Evolutionary conservation across 1,139 yeast species (phyloP).

Genomic region (Yamadazyma triangularis): DNA sequence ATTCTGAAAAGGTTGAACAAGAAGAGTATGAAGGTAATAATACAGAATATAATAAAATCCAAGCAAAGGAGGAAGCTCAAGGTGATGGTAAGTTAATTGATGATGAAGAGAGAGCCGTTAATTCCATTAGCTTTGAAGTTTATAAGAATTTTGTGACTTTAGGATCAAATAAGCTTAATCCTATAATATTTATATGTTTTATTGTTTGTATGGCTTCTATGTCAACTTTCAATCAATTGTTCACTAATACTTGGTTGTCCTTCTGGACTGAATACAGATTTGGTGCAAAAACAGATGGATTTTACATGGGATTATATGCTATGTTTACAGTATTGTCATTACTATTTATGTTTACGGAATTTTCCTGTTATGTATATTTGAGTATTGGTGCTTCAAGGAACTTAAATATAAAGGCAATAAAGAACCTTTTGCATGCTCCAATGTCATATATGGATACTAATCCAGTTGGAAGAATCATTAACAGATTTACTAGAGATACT

Average conservation of each 20-base stretch:
- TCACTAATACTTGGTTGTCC: constrained; percentile 78
- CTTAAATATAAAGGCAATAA: constrained; percentile 48
- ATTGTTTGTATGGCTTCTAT: constrained; percentile 26
- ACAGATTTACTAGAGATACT: constrained; percentile 74
- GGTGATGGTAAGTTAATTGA: constrained; percentile 27
- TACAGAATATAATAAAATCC: constrained; percentile 1
- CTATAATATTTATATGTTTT: constrained; percentile 13
- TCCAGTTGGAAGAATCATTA: constrained; percentile 57
- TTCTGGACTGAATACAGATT: constrained; percentile 72
- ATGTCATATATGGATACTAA: constrained; percentile 59
- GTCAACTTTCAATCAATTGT: constrained; percentile 55
- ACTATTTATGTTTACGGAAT: constrained; percentile 35
- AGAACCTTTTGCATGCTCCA: constrained; percentile 55
- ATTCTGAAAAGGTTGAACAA: constrained; percentile 18
- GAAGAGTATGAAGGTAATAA: constrained; percentile 5
- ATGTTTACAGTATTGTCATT: constrained; percentile 44
- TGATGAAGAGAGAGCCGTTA: constrained; percentile 37
- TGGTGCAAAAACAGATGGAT: constrained; percentile 36
- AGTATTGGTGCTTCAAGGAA: constrained; percentile 45
- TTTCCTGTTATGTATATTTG: constrained; percentile 45
- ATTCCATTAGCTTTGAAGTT: constrained; percentile 23
- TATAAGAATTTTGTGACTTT: constrained; percentile 44
- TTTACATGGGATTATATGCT: constrained; percentile 71
- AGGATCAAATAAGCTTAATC: constrained; percentile 50
- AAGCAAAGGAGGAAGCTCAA: constrained; percentile 9